Evolutionary conservation across 352 stramenopile species (phyloP), one percentile per base, ranked within the genome.

Genomic region (Phytopythium cucurbitacearum): DNA sequence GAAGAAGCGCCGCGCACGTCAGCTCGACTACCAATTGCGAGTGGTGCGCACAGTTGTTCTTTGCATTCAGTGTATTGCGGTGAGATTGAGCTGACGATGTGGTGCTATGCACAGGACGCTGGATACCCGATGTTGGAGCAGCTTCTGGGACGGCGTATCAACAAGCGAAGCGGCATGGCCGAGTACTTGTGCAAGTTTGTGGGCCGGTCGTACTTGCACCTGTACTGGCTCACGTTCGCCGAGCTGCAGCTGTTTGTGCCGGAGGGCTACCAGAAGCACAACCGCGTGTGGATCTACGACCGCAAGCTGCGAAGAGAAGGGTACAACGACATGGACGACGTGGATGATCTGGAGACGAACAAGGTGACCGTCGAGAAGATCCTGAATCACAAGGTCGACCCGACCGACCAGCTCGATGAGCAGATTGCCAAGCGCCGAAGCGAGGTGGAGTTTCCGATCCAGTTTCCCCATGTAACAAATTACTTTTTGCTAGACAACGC

Each of bases 101-200:
- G 33, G 21, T 28, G 21, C 21, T 48, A 28, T 52, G 4, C 54
- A n/a, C 53, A 87, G 76, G 77, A 89, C 42, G 68, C 73, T 35
- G 71, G 69, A 3, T 89, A 90, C 39, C 84, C 80, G 4, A 58
- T 80, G 37, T 56, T 96, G 40, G 86, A 94, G 45, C 76, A 90
- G 55, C 91, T 96, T 59, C 76, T 94, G 3, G 86, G 86, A 35
- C 82, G 86, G 32, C 83, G 86, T 2, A 80, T 92, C 40, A 92
- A 94, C 59, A 70, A 79, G 45, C 73, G 73, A 6, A 90, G 64
- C 2, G 82, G 84, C 10, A 58, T 74, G 16, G 66, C 85, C 28
- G 85, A 96, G 59, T 96, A 95, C 42, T 55, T 94, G 64, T 90
- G 79, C 76, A 96, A 96, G 55, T 95, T 95, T 48, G 65, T 88